These are phyloP conservation scores for Penicillium chermesinum DNA, from an alignment of 495 filamentous ascomycete species.

Conservation along the genomic window DNA sequence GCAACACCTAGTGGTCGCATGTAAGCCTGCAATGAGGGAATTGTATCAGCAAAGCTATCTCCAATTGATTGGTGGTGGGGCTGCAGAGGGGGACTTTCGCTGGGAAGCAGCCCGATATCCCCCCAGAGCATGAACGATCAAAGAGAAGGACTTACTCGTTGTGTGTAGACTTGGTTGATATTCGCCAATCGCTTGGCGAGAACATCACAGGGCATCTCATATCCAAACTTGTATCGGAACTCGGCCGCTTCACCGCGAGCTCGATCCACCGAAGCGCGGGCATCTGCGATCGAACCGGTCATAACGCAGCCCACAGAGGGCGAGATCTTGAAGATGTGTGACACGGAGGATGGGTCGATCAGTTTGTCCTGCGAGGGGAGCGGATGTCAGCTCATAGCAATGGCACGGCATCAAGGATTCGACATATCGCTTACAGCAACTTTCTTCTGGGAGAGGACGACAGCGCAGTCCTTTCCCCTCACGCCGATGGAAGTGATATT, in stretches of 20 bases:
- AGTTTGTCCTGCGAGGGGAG: slow-evolving; percentile 74
- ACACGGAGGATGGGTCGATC: slow-evolving; percentile 94
- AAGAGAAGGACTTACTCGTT: slow-evolving; percentile 83
- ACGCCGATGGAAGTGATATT: slow-evolving; percentile 98
- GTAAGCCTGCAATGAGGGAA: slow-evolving; percentile 63
- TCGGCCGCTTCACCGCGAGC: slow-evolving; percentile 94
- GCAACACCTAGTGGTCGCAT: slow-evolving; percentile 97
- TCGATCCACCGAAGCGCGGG: slow-evolving; percentile 82
- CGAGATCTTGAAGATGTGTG: slow-evolving; percentile 94
- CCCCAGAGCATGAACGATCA: too few species aligned
- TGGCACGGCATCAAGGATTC: background rate
- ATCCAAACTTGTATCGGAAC: slow-evolving; percentile 96
- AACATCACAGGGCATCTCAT: slow-evolving; percentile 98
- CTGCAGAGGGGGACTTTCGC: background rate
- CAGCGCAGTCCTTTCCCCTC: slow-evolving; percentile 92
- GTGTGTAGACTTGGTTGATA: slow-evolving; percentile 98
- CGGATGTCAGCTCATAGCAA: slow-evolving; percentile 2
- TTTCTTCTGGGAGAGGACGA: slow-evolving; percentile 98
- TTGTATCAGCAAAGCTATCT: background rate
- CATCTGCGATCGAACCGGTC: slow-evolving; percentile 98
- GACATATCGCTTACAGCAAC: slow-evolving; percentile 72
- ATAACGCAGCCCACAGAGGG: slow-evolving; percentile 96
- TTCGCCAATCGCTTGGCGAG: slow-evolving; percentile 95
- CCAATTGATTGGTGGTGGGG: background rate
- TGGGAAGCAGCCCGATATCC: too few species aligned